Percentiles rank a stretch among this genome's conserved stretches.
Conservation (phyloP, 1,284 basidiomycete species). For the Phellinidium pouzarii region DNA sequence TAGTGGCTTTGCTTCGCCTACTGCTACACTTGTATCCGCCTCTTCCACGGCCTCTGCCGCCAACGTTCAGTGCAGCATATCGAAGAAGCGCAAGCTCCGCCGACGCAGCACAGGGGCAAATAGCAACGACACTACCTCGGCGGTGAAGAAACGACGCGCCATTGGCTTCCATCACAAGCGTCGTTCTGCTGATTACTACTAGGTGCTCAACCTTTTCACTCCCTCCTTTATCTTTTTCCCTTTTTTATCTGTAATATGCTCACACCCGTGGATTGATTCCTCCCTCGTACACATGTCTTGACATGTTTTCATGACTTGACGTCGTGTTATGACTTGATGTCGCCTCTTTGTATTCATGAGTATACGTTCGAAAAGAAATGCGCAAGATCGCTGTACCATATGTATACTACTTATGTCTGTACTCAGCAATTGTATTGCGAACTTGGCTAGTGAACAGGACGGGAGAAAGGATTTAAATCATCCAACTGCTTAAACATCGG, state of each 20-base stretch:
- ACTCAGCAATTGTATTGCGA: background rate
- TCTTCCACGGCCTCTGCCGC: background rate
- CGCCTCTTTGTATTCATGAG: background rate
- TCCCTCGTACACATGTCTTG: background rate
- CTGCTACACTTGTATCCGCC: background rate
- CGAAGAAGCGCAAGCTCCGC: slow-evolving; percentile 7
- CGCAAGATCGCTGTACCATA: background rate
- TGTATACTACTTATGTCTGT: background rate
- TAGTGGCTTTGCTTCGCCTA: background rate
- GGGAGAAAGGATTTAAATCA: too few species aligned
- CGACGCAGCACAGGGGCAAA: background rate
- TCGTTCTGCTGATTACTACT: slow-evolving; percentile 1
- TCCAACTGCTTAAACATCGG: too few species aligned
- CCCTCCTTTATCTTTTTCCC: background rate
- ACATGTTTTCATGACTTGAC: slow-evolving; percentile 6
- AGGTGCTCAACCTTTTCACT: background rate
- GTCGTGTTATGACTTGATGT: slow-evolving; percentile 11
- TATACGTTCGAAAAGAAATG: background rate
- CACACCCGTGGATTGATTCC: background rate
- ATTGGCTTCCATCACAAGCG: slow-evolving; percentile 9
- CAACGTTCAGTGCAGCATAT: background rate
- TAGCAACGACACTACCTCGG: background rate
- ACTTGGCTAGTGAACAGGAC: background rate
- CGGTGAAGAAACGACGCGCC: background rate
- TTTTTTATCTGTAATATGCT: background rate